Percentiles rank a stretch among this genome's conserved stretches.
These are phyloP conservation scores for Cutaneotrichosporon daszewskae DNA, from an alignment of 1,284 basidiomycete genomes.

Conservation along the genomic window DNA sequence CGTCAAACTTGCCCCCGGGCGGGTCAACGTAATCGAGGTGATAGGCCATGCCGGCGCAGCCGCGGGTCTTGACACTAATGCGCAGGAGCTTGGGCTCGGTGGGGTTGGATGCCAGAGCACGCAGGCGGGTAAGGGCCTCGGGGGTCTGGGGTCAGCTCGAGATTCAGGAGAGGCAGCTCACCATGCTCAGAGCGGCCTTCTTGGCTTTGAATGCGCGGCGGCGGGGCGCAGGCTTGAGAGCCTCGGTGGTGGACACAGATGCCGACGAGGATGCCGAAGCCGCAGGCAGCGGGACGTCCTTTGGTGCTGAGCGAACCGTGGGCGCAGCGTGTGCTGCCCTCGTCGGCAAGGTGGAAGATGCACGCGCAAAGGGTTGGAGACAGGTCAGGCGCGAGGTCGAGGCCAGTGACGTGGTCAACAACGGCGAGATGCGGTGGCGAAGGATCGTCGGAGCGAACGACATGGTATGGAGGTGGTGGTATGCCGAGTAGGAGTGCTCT, in stretches of 20 bases:
- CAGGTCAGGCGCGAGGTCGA: constrained; percentile 1
- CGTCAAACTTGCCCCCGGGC: constrained; percentile 84
- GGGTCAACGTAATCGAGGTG: constrained; percentile 93
- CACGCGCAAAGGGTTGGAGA: not conserved
- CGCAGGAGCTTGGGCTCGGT: constrained; percentile 78
- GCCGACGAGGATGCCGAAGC: constrained; percentile 1
- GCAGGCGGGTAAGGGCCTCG: constrained; percentile 67
- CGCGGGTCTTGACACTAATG: constrained; percentile 94
- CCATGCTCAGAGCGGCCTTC: constrained; percentile 77
- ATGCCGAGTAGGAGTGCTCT: no score
- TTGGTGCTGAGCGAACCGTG: constrained; percentile 10
- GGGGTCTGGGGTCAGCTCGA: constrained; percentile 59
- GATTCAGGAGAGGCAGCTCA: constrained; percentile 45
- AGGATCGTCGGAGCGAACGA: not conserved
- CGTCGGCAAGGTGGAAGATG: constrained; percentile 5
- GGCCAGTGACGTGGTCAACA: not conserved
- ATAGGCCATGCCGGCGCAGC: constrained; percentile 97
- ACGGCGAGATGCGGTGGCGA: constrained; percentile 6
- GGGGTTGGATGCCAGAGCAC: constrained; percentile 54
- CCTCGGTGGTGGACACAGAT: constrained; percentile 1
- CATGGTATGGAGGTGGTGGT: not conserved
- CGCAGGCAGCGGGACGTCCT: constrained; percentile 9
- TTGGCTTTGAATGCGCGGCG: constrained; percentile 55
- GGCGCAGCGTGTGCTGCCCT: constrained; percentile 9
- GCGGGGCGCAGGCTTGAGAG: constrained; percentile 8